Evolutionary conservation across 225 moss, liverwort and hornwort species (phyloP).

Genomic region (Physcomitrellopsis africana): DNA sequence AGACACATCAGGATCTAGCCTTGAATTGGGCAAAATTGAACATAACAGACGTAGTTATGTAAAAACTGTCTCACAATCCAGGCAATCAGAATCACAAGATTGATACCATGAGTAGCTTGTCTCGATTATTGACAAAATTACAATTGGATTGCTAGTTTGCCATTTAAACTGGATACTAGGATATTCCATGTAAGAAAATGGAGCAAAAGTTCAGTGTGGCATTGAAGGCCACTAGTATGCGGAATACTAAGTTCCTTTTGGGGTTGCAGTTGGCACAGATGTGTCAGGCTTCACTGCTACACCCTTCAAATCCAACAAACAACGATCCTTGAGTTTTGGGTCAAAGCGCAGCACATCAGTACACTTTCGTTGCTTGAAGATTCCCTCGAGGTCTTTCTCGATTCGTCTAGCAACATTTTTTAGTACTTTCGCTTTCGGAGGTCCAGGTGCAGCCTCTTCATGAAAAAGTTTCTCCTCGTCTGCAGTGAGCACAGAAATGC

Average conservation of each 20-base stretch:
- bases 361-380: conserved; percentile 67
- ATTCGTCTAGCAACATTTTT: conserved; percentile 85
- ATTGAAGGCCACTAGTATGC: not conserved
- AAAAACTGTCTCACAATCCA: too few relatives aligned
- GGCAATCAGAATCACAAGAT: too few relatives aligned
- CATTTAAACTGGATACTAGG: not conserved
- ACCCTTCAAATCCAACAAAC: conserved; percentile 81
- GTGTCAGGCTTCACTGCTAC: conserved; percentile 52
- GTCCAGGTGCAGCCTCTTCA: conserved; percentile 86
- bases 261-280: conserved; percentile 50
- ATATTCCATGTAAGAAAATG: not conserved
- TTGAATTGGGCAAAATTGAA: too few relatives aligned
- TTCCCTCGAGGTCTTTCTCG: conserved; percentile 54
- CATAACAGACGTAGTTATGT: too few relatives aligned
- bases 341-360: conserved; percentile 80
- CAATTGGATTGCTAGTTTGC: conserved; percentile 1
- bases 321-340: conserved; percentile 92
- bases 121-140: conserved; percentile 10
- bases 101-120: not conserved
- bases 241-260: conserved; percentile 35
- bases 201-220: not conserved
- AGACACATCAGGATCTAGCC: too few relatives aligned
- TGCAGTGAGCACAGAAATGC: conserved; percentile 21
- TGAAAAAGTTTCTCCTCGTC: conserved; percentile 65
- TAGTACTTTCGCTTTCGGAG: conserved; percentile 70